Base-by-base conservation (phyloP, 2,329 filamentous ascomycete species). In the Teratosphaeria pseudoeucalypti region DNA sequence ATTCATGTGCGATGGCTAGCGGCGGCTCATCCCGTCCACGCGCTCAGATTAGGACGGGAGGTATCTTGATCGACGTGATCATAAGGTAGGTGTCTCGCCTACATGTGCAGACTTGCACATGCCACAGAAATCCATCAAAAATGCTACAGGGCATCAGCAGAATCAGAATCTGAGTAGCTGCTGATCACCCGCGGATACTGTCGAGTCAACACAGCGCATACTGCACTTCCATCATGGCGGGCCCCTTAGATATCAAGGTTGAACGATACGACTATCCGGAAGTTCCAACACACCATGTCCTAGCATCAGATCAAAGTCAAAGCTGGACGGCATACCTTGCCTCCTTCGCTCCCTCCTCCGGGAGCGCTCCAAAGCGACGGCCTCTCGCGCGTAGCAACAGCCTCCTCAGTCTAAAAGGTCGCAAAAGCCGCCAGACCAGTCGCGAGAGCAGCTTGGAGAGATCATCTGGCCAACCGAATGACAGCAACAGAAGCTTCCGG, bases 401-500 rank as follows among this genome's bases (percentile, higher is more conserved):
- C 5, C n/a, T 32, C 2, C 7, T 26, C 32, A 67, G 66, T 2
- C 16, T 55, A 3, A 55, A 32, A 19, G 32, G 54, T n/a, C 7
- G 34, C 1, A 47, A 54, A 32, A 32, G 16, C 6, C 53, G 14
- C 12, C 27, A 54, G 12, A n/a, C 0, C 3, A 54, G 34, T 26
- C 53, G 55, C 2, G 34, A n/a, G 2, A 26, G 16, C n/a, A 49
- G 43, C 19, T 10, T 43, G 32, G 37, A 56, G n/a, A 56, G 27
- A 19, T 11, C 3, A 43, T n/a, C 26, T 5, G 11, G 10, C 6
- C 2, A 3, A n/a, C 10, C 32, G 57, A 23, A 12, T 32, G 32
- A 54, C 32, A 23, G 43, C 10, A 49, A 23, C 5, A 74, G 74
- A 1, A 70, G 70, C 29, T 81, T 80, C 69, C 71, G 68, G 29